Conservation (phyloP, 2,329 filamentous ascomycete genomes). For the Mycocentrospora acerina region DNA sequence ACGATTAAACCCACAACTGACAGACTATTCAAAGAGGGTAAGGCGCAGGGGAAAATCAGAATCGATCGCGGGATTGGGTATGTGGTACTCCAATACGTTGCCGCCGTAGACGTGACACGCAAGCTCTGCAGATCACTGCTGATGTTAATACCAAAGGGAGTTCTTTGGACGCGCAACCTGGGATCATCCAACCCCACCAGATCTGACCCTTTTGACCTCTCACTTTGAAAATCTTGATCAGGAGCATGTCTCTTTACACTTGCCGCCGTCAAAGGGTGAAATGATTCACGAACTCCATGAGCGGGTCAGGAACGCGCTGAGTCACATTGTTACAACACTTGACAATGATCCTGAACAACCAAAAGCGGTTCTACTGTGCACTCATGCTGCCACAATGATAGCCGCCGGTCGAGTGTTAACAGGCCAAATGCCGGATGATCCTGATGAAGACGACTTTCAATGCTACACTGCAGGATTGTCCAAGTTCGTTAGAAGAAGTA, state of each 20-base stretch:
- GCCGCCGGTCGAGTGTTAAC: slow-evolving; percentile 81
- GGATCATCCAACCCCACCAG: slow-evolving; percentile 77
- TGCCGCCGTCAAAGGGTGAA: slow-evolving; percentile 75
- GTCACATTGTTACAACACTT: slow-evolving; percentile 69
- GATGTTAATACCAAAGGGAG: slow-evolving; percentile 60
- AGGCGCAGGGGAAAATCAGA: slow-evolving; percentile 45
- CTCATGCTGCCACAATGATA: slow-evolving; percentile 89
- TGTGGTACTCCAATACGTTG: slow-evolving; percentile 9
- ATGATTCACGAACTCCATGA: slow-evolving; percentile 77
- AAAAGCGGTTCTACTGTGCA: slow-evolving; percentile 75
- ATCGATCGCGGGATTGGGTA: slow-evolving; percentile 58
- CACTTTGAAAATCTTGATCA: slow-evolving; percentile 65
- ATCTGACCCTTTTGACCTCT: slow-evolving; percentile 61
- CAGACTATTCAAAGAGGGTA: slow-evolving; percentile 31
- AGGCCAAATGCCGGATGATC: slow-evolving; percentile 70
- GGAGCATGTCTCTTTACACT: slow-evolving; percentile 62
- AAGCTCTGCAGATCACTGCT: slow-evolving; percentile 51
- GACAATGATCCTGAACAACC: slow-evolving; percentile 66
- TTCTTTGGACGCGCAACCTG: slow-evolving; percentile 91
- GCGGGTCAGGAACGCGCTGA: slow-evolving; percentile 70
- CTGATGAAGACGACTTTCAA: slow-evolving; percentile 75
- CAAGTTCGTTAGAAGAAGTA: slow-evolving; percentile 59
- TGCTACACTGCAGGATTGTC: slow-evolving; percentile 83
- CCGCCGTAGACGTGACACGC: neutral
- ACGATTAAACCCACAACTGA: slow-evolving; percentile 43